These are phyloP conservation scores for Priceomyces fermenticarens DNA, from an alignment of 805 yeast species.

Conservation along the genomic window DNA sequence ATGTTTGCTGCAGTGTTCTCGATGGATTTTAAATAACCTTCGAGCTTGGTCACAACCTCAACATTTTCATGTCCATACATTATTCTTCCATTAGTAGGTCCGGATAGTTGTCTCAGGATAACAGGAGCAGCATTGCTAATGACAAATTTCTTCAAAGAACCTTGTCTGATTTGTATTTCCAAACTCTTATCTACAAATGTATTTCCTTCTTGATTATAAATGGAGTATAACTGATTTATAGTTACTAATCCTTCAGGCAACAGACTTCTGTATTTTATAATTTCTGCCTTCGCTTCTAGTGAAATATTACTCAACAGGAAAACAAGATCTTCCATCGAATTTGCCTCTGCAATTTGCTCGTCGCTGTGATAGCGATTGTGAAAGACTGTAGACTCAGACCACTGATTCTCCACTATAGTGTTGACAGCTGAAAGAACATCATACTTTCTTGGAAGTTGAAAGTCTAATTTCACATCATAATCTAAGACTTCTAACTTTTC, in stretches of 20 bases:
- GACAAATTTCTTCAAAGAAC: conserved; percentile 36
- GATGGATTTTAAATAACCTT: conserved; percentile 19
- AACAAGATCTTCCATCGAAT: conserved; percentile 22
- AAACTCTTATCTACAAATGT: conserved; percentile 50
- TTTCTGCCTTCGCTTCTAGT: conserved; percentile 33
- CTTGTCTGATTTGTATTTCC: conserved; percentile 33
- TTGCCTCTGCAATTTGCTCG: conserved; percentile 6
- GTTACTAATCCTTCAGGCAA: conserved; percentile 42
- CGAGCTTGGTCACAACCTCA: conserved; percentile 31
- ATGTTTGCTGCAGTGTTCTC: conserved; percentile 7
- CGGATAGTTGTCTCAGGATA: conserved; percentile 33
- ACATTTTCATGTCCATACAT: conserved; percentile 44
- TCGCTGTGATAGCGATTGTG: conserved; percentile 21
- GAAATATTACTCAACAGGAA: conserved; percentile 34
- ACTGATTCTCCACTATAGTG: conserved; percentile 30
- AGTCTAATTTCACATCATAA: conserved; percentile 40
- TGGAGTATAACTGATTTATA: conserved; percentile 47
- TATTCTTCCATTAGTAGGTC: conserved; percentile 31
- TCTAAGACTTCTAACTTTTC: conserved; percentile 20
- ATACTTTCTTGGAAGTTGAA: conserved; percentile 27
- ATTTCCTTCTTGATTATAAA: conserved; percentile 41
- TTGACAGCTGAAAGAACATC: conserved; percentile 31
- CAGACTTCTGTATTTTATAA: conserved; percentile 31
- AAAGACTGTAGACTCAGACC: conserved; percentile 34
- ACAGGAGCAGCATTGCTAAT: conserved; percentile 45